Conservation (phyloP, 192 early-diverging fungal genomes). For the Backusella macrospora region DNA sequence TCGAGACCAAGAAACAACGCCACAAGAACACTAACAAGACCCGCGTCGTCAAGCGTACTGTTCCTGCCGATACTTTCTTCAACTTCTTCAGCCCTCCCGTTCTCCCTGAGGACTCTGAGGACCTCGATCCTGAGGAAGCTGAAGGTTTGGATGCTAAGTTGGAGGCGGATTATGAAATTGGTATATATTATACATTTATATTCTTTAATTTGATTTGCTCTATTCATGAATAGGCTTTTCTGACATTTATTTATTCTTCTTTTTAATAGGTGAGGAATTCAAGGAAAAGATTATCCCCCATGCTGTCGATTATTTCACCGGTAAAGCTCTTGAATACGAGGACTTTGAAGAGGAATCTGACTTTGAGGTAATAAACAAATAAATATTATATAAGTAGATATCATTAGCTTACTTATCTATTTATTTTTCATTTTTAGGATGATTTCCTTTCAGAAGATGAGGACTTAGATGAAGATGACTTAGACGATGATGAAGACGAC, state of each 20-base stretch:
- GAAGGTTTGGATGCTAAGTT: slow-evolving; percentile 85
- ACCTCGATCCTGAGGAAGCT: slow-evolving; percentile 72
- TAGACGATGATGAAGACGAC: slow-evolving; percentile 67
- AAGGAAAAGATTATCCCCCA: slow-evolving; percentile 97
- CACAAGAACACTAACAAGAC: slow-evolving; percentile 99
- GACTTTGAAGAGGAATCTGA: slow-evolving; percentile 62
- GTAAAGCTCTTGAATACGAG: slow-evolving; percentile 91
- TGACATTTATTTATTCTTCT: slow-evolving; percentile 6
- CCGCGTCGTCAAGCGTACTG: slow-evolving; percentile 95
- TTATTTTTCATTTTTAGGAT: slow-evolving; percentile 32
- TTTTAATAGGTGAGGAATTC: slow-evolving; percentile 74
- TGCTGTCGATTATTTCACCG: slow-evolving; percentile 99
- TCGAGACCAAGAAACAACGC: slow-evolving; percentile 99
- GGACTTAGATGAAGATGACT: slow-evolving; percentile 55
- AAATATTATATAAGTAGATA: not conserved
- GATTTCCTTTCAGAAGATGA: slow-evolving; percentile 67
- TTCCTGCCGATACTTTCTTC: slow-evolving; percentile 97
- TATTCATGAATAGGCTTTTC: not conserved
- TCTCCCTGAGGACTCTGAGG: slow-evolving; percentile 74
- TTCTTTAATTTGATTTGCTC: slow-evolving; percentile 1
- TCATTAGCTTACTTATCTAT: not conserved
- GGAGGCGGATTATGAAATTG: slow-evolving; percentile 95
- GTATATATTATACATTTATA: slow-evolving; percentile 33
- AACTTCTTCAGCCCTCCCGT: slow-evolving; percentile 90
- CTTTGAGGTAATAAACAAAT: slow-evolving; percentile 37